Percentiles rank a stretch among this genome's conserved stretches.
Evolutionary conservation across 495 filamentous ascomycete species (phyloP).

Genomic region (Cercophora sp.): DNA sequence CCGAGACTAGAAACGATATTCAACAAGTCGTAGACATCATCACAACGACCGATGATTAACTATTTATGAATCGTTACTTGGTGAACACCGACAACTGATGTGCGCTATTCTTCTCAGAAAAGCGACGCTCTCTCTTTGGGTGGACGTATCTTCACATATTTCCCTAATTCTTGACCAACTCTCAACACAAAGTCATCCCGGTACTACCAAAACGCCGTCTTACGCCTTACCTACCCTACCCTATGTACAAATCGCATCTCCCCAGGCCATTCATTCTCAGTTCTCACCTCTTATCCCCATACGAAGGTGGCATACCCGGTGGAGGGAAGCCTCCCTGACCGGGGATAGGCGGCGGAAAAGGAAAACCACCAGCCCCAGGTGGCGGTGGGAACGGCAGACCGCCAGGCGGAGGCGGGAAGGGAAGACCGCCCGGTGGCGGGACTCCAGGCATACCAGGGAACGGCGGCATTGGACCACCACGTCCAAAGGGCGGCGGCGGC

Average conservation of each 20-base stretch:
- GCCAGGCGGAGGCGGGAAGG: conserved; percentile 36
- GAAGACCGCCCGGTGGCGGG: conserved; percentile 41
- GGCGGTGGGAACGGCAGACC: conserved; percentile 29
- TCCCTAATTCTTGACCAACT: too few species aligned
- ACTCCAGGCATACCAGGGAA: conserved; percentile 34
- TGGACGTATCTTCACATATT: too few species aligned
- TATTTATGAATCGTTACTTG: too few species aligned
- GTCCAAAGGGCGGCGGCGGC: conserved; percentile 19
- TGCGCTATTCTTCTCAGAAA: too few species aligned
- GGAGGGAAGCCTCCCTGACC: conserved; percentile 47
- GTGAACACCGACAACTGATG: too few species aligned
- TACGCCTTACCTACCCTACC: too few species aligned
- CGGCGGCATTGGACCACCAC: conserved; percentile 64
- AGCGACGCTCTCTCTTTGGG: too few species aligned
- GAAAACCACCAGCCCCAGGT: conserved; percentile 20
- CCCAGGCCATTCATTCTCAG: not conserved
- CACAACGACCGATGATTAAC: too few species aligned
- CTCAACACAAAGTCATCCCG: too few species aligned
- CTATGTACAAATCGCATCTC: not conserved
- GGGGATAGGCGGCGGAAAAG: not conserved
- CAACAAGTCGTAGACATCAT: too few species aligned
- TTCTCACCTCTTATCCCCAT: conserved; percentile 23
- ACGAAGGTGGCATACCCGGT: conserved; percentile 21
- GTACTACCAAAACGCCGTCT: too few species aligned
- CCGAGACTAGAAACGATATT: too few species aligned